Conservation (phyloP, 2,329 filamentous ascomycete genomes). For the Rhynchosporium agropyri region DNA sequence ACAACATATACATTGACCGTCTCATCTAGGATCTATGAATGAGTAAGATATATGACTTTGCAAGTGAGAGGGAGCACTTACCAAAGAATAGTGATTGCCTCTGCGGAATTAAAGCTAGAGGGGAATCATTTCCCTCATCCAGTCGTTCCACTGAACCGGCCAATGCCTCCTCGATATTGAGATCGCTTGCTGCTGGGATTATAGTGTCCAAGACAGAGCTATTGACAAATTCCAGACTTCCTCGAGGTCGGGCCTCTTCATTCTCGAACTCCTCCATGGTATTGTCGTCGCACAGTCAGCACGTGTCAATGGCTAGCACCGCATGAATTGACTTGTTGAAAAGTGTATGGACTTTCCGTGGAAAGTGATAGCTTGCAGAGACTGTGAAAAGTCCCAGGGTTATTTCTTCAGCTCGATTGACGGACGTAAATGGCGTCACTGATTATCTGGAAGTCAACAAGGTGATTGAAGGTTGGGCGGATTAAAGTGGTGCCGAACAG, state of each 20-base stretch:
- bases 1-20: constrained; percentile 69
- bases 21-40: constrained; percentile 67
- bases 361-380: background rate
- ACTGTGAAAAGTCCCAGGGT: background rate
- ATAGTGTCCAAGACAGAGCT: constrained; percentile 63
- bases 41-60: constrained; percentile 48
- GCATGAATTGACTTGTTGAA: background rate
- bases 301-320: background rate
- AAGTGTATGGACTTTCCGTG: background rate
- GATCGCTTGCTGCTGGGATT: constrained; percentile 58
- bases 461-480: background rate
- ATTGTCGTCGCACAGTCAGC: constrained; percentile 13
- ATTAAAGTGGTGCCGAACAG: background rate
- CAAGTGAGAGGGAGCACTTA: constrained; percentile 48
- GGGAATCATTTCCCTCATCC: constrained; percentile 44
- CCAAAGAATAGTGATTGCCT: constrained; percentile 73
- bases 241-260: constrained; percentile 42
- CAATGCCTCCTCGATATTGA: constrained; percentile 57
- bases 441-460: constrained; percentile 7
- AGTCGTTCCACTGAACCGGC: constrained; percentile 46
- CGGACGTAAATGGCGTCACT: background rate
- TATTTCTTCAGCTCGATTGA: background rate
- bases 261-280: constrained; percentile 41
- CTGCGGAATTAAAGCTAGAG: constrained; percentile 59
- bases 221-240: constrained; percentile 54